Percentiles rank a stretch among this genome's conserved stretches.
Conservation (phyloP, 495 filamentous ascomycete species). For the Xylaria sp. region DNA sequence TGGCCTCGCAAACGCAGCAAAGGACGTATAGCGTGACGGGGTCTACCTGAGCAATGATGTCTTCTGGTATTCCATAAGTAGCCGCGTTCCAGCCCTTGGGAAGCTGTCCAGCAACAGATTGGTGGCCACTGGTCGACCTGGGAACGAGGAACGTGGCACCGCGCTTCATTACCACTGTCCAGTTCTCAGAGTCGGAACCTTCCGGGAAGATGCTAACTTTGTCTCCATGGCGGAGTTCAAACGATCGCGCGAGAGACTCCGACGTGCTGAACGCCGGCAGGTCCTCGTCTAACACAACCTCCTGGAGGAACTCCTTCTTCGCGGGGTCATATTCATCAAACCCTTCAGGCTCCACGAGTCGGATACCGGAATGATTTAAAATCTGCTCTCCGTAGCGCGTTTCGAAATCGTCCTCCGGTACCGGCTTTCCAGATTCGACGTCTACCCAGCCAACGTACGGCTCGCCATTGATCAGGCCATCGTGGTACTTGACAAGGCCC, state of each 20-base stretch:
- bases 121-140: slow-evolving; percentile 84
- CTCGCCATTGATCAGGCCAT: slow-evolving; percentile 78
- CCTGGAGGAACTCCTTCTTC: slow-evolving; percentile 87
- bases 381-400: slow-evolving; percentile 85
- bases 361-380: slow-evolving; percentile 88
- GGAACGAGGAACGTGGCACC: slow-evolving; percentile 80
- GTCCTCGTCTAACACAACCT: slow-evolving; percentile 85
- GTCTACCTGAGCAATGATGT: slow-evolving; percentile 87
- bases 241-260: slow-evolving; percentile 85
- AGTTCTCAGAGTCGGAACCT: slow-evolving; percentile 80
- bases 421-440: slow-evolving; percentile 77
- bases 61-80: slow-evolving; percentile 82
- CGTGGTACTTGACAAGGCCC: slow-evolving; percentile 90
- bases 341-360: slow-evolving; percentile 85
- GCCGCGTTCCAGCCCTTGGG: slow-evolving; percentile 86
- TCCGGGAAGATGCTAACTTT: slow-evolving; percentile 82
- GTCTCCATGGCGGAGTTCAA: slow-evolving; percentile 83
- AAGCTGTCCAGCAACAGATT: slow-evolving; percentile 83
- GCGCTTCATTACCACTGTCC: slow-evolving; percentile 79
- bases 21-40: slow-evolving; percentile 86
- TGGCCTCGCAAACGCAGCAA: slow-evolving; percentile 78
- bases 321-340: slow-evolving; percentile 89
- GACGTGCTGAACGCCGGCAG: slow-evolving; percentile 88
- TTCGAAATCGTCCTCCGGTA: slow-evolving; percentile 89
- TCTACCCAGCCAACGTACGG: slow-evolving; percentile 85